Evolutionary conservation across 1,284 basidiomycete genomes (phyloP).

Genomic region (Serendipita sp.): DNA sequence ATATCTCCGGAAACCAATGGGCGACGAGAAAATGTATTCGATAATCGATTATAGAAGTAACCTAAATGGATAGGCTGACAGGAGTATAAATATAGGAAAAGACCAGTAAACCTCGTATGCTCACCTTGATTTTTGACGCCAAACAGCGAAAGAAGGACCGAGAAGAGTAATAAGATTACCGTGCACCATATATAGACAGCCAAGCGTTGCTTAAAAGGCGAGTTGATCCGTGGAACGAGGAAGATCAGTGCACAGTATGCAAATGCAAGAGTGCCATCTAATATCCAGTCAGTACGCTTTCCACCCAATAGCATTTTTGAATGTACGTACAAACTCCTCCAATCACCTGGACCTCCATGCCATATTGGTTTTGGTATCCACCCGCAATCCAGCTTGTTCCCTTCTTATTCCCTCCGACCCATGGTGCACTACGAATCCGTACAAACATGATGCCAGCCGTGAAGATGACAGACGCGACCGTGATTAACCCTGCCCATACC

Average conservation of each 20-base stretch:
- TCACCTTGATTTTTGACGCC: constrained; percentile 78
- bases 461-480: constrained; percentile 66
- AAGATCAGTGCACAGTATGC: constrained; percentile 74
- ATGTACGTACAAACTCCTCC: constrained; percentile 64
- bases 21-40: background rate
- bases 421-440: constrained; percentile 76
- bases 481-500: constrained; percentile 58
- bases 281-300: background rate
- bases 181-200: constrained; percentile 84
- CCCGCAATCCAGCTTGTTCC: constrained; percentile 70
- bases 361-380: constrained; percentile 84
- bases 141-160: constrained; percentile 80
- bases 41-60: constrained; percentile 38
- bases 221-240: constrained; percentile 67
- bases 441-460: constrained; percentile 95
- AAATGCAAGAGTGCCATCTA: constrained; percentile 74
- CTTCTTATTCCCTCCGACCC: constrained; percentile 26
- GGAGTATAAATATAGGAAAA: constrained; percentile 8
- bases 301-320: constrained; percentile 8
- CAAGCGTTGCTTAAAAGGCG: constrained; percentile 61
- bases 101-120: constrained; percentile 16
- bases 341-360: constrained; percentile 85
- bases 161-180: constrained; percentile 75
- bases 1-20: too few species aligned
- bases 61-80: constrained; percentile 62